These are phyloP conservation scores for Dothideomycetidae sp. DNA, from an alignment of 2,329 filamentous ascomycete genomes.

Conservation along the genomic window DNA sequence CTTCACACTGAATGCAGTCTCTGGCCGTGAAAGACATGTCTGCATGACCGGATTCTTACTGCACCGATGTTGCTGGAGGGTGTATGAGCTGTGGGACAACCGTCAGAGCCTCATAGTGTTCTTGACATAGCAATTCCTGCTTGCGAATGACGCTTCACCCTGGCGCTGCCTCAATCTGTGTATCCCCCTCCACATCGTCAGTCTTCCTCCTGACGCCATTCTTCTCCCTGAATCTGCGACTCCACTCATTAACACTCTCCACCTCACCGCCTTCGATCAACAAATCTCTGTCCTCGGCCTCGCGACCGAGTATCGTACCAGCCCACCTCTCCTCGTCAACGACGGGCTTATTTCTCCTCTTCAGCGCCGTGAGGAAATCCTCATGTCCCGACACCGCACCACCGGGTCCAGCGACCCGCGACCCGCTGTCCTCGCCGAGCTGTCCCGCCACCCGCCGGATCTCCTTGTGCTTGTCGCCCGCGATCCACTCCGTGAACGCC, in stretches of 20 bases:
- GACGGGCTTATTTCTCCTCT: conserved; percentile 84
- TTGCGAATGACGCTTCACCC: too few relatives aligned
- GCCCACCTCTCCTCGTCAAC: conserved; percentile 76
- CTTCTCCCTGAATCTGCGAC: conserved; percentile 12
- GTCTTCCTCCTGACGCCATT: conserved; percentile 3
- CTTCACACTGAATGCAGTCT: too few relatives aligned
- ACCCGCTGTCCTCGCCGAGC: conserved; percentile 31
- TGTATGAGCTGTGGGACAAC: too few relatives aligned
- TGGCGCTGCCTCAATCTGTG: conserved; percentile 3
- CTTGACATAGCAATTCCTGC: too few relatives aligned
- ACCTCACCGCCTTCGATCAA: conserved; percentile 64
- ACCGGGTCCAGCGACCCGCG: conserved; percentile 32
- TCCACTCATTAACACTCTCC: conserved; percentile 55
- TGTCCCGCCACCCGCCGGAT: conserved; percentile 71
- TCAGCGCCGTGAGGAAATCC: conserved; percentile 46
- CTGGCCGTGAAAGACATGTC: too few relatives aligned
- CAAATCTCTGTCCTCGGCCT: conserved; percentile 55
- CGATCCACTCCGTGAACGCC: conserved; percentile 66
- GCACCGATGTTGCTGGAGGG: too few relatives aligned
- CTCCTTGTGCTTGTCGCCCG: conserved; percentile 58
- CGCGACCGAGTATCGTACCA: conserved; percentile 67
- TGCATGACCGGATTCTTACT: too few relatives aligned
- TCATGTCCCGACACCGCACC: conserved; percentile 29
- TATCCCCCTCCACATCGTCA: conserved; percentile 6
- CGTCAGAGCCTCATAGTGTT: too few relatives aligned